These are phyloP conservation scores for Orbilia oligospora DNA, from an alignment of 2,329 filamentous ascomycete genomes.

Conservation along the genomic window DNA sequence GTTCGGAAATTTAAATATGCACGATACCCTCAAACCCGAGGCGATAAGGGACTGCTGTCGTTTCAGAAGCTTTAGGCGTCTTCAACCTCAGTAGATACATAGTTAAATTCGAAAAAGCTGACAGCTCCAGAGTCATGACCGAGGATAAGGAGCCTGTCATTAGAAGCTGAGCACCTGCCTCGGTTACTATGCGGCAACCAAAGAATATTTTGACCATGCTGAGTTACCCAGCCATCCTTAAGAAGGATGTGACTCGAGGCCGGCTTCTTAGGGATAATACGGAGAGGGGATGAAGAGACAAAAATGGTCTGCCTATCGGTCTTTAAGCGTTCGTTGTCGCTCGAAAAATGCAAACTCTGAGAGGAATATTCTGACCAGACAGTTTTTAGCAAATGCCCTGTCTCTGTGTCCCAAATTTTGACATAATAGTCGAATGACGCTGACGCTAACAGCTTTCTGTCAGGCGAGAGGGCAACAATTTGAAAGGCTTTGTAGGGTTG, in stretches of 20 bases:
- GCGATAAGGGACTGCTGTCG: too few relatives aligned
- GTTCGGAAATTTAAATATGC: too few relatives aligned
- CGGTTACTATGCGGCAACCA: neutral
- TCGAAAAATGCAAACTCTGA: neutral
- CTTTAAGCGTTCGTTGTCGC: neutral
- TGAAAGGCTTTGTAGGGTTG: too few relatives aligned
- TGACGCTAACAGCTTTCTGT: constrained; percentile 12
- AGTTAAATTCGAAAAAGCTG: neutral
- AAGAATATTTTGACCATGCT: neutral
- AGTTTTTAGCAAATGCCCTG: neutral
- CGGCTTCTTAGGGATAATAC: neutral
- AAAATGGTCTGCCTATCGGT: neutral
- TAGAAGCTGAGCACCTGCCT: neutral
- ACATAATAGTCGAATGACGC: constrained; percentile 49
- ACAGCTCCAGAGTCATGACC: neutral
- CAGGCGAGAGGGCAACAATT: constrained; percentile 57
- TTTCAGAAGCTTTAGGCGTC: too few relatives aligned
- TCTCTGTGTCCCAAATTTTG: neutral
- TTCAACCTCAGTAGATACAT: too few relatives aligned
- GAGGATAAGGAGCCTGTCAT: neutral
- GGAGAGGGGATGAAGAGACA: neutral
- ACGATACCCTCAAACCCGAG: too few relatives aligned
- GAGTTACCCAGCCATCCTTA: neutral
- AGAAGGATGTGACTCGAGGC: neutral
- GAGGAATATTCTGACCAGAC: too few relatives aligned